These are phyloP conservation scores for Jatropha multifida DNA, from an alignment of 441 rosid genomes.

Conservation along the genomic window DNA sequence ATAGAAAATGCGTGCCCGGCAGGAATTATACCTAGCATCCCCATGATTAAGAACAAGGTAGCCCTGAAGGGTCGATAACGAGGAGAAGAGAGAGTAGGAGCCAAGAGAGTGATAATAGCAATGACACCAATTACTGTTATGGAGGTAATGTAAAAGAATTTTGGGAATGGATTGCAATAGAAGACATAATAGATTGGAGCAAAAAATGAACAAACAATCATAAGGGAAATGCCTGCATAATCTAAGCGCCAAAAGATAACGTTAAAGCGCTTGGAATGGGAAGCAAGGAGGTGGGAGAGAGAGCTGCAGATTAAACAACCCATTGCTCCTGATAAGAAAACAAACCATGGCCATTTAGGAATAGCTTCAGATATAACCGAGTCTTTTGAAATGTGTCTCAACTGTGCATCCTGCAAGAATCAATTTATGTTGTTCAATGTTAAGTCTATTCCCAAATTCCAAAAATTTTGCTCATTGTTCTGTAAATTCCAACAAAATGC, in stretches of 20 bases:
- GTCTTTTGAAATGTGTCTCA: constrained; percentile 32
- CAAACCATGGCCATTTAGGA: constrained; percentile 87
- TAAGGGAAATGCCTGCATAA: constrained; percentile 86
- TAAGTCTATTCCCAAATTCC: not conserved
- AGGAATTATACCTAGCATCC: constrained; percentile 75
- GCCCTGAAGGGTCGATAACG: constrained; percentile 68
- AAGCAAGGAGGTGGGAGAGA: constrained; percentile 87
- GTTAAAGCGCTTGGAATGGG: constrained; percentile 71
- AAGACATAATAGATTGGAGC: constrained; percentile 86
- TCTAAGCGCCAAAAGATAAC: constrained; percentile 95
- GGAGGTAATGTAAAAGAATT: constrained; percentile 56
- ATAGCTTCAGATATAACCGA: constrained; percentile 30
- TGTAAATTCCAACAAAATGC: not conserved
- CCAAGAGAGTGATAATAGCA: constrained; percentile 69
- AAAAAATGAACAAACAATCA: constrained; percentile 81
- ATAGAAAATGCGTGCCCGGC: constrained; percentile 62
- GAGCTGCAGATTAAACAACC: constrained; percentile 80
- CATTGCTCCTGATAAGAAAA: constrained; percentile 83
- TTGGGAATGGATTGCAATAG: constrained; percentile 58
- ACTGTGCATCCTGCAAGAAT: constrained; percentile 51
- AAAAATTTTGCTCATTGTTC: not conserved
- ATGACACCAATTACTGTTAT: constrained; percentile 60
- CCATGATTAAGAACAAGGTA: constrained; percentile 71
- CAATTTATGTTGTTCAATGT: not conserved
- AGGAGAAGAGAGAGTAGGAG: constrained; percentile 61